Conservation (phyloP, 495 filamentous ascomycete species). For the Rhypophila decipiens region DNA sequence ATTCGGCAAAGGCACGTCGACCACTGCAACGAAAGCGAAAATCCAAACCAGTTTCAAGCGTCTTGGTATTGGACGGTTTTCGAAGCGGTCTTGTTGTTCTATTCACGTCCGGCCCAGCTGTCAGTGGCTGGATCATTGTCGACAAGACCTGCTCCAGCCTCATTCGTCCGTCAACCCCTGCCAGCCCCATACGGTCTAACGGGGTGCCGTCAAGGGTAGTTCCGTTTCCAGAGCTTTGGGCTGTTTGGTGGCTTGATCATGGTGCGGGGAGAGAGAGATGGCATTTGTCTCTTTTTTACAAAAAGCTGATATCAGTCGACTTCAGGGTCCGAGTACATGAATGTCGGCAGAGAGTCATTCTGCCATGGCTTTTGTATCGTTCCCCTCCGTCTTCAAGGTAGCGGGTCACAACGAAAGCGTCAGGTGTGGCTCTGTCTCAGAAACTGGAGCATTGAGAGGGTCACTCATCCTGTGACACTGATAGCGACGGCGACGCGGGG, state of each 20-base stretch:
- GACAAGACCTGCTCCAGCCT: slow-evolving; percentile 6
- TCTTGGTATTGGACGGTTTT: slow-evolving; percentile 7
- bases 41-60: slow-evolving; percentile 1
- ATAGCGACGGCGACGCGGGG: not conserved
- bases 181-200: not conserved
- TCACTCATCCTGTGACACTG: slow-evolving; percentile 14
- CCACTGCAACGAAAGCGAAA: slow-evolving; percentile 4
- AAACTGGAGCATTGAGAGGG: slow-evolving; percentile 6
- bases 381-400: too few relatives aligned
- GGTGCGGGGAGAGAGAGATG: not conserved
- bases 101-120: slow-evolving; percentile 1
- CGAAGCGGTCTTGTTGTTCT: slow-evolving; percentile 3
- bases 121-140: slow-evolving; percentile 3
- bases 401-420: too few relatives aligned
- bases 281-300: not conserved
- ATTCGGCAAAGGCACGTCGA: not conserved
- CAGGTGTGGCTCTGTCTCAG: slow-evolving; percentile 17
- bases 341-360: too few relatives aligned
- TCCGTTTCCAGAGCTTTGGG: not conserved
- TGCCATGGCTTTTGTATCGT: too few relatives aligned
- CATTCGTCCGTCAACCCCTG: slow-evolving; percentile 13
- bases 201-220: not conserved
- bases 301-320: too few relatives aligned
- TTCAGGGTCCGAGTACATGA: too few relatives aligned
- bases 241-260: not conserved